Evolutionary conservation across 345 rosid species (phyloP), one percentile per base, ranked within the genome.

Genomic region (Tarenaya hassleriana): DNA sequence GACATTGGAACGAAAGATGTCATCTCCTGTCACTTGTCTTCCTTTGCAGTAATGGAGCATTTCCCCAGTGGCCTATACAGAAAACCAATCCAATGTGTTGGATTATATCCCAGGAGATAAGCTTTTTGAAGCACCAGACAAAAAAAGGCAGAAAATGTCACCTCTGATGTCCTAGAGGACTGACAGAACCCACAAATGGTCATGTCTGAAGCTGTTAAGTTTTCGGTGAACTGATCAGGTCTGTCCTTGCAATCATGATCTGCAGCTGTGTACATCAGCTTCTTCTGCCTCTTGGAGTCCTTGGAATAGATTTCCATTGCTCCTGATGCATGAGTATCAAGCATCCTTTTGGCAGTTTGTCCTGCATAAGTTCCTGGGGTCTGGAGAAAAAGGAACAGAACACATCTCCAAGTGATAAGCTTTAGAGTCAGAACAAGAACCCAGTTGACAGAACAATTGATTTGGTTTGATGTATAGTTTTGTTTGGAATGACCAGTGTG

Each of bases 171-270:
- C 15, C 14, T 69, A 42, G 72, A 64, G 16, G 88, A 70, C 33
- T 73, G 88, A 68, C 97, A 90, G 70, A 90, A 90, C 37, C 68
- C 91, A 76, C 97, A 90, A 21, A 61, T 56, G 19, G 56, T 52
- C 18, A 55, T 46, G 32, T 27, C 44, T 13, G 63, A 61, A 52
- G 51, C 31, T 50, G 41, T 52, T 19, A 50, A 35, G 37, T 57
- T 66, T 37, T 51, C 73, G 53, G 41, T 32, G 34, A 32, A 55
- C 41, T 49, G 41, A 56, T 69, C 60, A 19, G 29, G 60, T 42
- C 18, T 34, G 44, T 41, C 33, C 7, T 42, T 41, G 11, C 24
- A 47, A 50, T 52, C 56, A 7, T 14, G 9, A 18, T 60, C 63
- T 57, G 21, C 14, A 45, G 54, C 41, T 20, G 34, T 66, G 47